Conservation (phyloP, 192 early-diverging fungal species). For the Endogone sp. region DNA sequence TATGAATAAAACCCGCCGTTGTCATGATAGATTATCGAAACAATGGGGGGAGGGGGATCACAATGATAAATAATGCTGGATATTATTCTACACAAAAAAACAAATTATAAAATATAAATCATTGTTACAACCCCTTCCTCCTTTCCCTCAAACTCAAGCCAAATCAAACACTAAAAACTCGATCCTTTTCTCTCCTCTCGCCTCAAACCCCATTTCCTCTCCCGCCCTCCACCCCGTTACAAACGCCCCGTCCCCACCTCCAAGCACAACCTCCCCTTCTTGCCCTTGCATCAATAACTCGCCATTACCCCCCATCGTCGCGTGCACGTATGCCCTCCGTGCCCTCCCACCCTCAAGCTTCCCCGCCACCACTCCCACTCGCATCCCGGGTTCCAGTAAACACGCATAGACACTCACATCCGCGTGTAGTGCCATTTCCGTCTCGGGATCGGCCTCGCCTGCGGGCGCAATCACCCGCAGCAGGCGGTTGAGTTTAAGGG, state of each 20-base stretch:
- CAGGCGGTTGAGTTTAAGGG: background rate
- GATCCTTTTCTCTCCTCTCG: background rate
- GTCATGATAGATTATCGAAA: too few species aligned
- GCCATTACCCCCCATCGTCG: background rate
- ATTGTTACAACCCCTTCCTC: background rate
- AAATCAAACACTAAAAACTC: background rate
- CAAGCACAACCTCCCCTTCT: background rate
- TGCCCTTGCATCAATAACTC: background rate
- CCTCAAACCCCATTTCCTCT: background rate
- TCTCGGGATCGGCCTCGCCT: background rate
- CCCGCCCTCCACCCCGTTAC: background rate
- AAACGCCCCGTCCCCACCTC: background rate
- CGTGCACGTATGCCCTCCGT: background rate
- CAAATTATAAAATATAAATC: background rate
- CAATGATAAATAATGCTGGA: too few species aligned
- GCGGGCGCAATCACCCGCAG: background rate
- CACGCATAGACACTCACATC: background rate
- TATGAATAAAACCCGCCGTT: too few species aligned
- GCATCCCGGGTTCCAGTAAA: background rate
- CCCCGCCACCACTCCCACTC: background rate
- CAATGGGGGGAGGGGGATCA: too few species aligned
- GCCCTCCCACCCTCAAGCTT: background rate
- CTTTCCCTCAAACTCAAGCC: background rate
- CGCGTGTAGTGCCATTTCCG: background rate
- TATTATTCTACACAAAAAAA: too few species aligned